Evolutionary conservation across 306 rosid species (phyloP), one percentile per base, ranked within the genome.

Genomic region (Medicago lupulina): DNA sequence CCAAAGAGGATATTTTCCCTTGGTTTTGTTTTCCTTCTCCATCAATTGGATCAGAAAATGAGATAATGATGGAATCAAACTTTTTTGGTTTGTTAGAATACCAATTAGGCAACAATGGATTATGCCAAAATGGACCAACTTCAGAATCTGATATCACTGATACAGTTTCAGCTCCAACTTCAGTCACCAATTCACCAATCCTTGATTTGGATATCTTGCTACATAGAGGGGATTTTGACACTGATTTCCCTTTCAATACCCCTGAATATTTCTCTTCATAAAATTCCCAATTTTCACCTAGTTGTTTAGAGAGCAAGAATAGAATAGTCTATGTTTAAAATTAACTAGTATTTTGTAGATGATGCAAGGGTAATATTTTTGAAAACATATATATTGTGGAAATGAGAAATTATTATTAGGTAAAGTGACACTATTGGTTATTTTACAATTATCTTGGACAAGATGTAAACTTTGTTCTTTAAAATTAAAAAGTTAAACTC

Each of bases 131-230:
- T 64, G 60, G 12, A 54, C 60, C 9, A 18, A 9, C 31, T 54
- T 54, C 60, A 54, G 89, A 89, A 8, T 91, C 96, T 69, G 90
- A 83, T 68, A 74, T 74, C 74, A 84, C 80, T 14, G 97, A 89
- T 70, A 89, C 82, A 10, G 67, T 87, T 49, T 93, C 98, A 44
- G 81, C 85, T 10, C 77, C 93, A 47, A 87, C 85, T 78, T 91
- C 98, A 3, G 88, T 44, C 66, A 25, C 87, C 79, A 91, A 88
- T 84, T 93, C 97, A 2, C 89, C 92, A 10, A 85, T 18, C 23
- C 60, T 63, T 57, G 87, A 83, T 43, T 79, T 83, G 49, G 92
- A 85, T 79, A 55, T 87, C 76, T 72, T 88, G 81, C 0, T 68
- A 83, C 53, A 61, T 64, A 19, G 60, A 54, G 60, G 60, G 14